Percentiles rank a stretch among this genome's conserved stretches.
phyloP scores from a whole-genome alignment of 2,329 filamentous ascomycete genomes.

The Penicillium paneum region DNA sequence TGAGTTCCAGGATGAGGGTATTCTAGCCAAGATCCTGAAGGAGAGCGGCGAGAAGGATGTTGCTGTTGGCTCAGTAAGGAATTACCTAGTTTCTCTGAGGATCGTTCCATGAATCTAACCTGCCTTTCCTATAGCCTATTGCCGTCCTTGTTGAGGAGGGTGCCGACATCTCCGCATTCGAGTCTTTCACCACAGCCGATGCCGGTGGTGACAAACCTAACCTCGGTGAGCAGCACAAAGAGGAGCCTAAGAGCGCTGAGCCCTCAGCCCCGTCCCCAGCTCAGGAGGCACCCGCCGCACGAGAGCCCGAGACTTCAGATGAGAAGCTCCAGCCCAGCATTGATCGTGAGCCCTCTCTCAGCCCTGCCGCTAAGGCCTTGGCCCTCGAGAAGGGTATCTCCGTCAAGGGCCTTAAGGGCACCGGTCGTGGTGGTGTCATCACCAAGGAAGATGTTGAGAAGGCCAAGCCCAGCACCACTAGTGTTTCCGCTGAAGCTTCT shows the following conservation, averaged over 20 bases:
- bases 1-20: slow-evolving; percentile 97
- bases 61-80: slow-evolving; percentile 85
- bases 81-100: slow-evolving; percentile 19
- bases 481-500: slow-evolving; percentile 57
- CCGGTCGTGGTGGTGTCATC: slow-evolving; percentile 79
- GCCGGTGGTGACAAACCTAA: slow-evolving; percentile 79
- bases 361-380: slow-evolving; percentile 71
- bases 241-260: slow-evolving; percentile 49
- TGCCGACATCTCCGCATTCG: slow-evolving; percentile 80
- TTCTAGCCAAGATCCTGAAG: slow-evolving; percentile 90
- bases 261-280: slow-evolving; percentile 58
- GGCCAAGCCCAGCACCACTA: slow-evolving; percentile 57
- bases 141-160: slow-evolving; percentile 92
- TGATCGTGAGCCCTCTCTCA: slow-evolving; percentile 73
- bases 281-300: slow-evolving; percentile 50
- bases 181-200: slow-evolving; percentile 81
- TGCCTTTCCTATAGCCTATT: slow-evolving; percentile 66
- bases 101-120: slow-evolving; percentile 11
- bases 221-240: slow-evolving; percentile 58
- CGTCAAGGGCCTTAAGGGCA: slow-evolving; percentile 76
- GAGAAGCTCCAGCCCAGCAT: slow-evolving; percentile 79
- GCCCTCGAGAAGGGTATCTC: slow-evolving; percentile 81
- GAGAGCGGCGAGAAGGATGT: slow-evolving; percentile 92
- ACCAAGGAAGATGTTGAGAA: slow-evolving; percentile 94
- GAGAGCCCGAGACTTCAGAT: slow-evolving; percentile 70